Base-by-base conservation (phyloP, 331 rosid genomes). In the Rhamnella rubrinervis region DNA sequence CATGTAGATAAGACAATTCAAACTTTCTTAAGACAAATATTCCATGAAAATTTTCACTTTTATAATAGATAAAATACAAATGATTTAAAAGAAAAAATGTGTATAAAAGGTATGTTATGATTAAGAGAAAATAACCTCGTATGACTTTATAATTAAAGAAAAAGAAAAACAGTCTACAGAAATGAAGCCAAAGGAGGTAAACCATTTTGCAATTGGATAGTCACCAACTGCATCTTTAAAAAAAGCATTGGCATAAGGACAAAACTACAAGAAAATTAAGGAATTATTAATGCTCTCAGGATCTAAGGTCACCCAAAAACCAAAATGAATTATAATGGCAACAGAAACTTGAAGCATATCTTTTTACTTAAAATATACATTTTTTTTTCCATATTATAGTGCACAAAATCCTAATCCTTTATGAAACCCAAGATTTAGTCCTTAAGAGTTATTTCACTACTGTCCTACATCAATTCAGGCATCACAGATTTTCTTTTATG, bases 101-200 rank as follows among this genome's bases (percentile, higher is more conserved):
- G 13, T 40, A 40, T 40, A 40, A 6, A 40, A 40, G 47, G 0
- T 8, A 40, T 40, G 47, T 5, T 7, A 40, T 40, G 47, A 40
- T 11, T 11, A 40, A 40, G 8, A 8, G 13, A 40, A 40, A 40
- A 40, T 2, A 1, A 44, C 13, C 13, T 44, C 16, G 4, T 44
- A 7, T 44, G 49, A 44, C 4, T 0, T 44, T 1, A 2, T 5
- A 28, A 19, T 16, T 51, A 15, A 19, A 49, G 14, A 8, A 44
- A 19, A n/a, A 15, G 61, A 17, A 7, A 41, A 23, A 5, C 17
- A 6, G 15, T 7, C 23, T 46, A 40, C 53, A 10, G 17, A 61
- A 70, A 55, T 7, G 62, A 78, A 40, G 37, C 47, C 40, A 51
- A 31, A 68, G 37, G n/a, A 28, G 53, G 53, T 17, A 41, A 53